Conservation (phyloP, 106 monocot species). For the Allium fistulosum region DNA sequence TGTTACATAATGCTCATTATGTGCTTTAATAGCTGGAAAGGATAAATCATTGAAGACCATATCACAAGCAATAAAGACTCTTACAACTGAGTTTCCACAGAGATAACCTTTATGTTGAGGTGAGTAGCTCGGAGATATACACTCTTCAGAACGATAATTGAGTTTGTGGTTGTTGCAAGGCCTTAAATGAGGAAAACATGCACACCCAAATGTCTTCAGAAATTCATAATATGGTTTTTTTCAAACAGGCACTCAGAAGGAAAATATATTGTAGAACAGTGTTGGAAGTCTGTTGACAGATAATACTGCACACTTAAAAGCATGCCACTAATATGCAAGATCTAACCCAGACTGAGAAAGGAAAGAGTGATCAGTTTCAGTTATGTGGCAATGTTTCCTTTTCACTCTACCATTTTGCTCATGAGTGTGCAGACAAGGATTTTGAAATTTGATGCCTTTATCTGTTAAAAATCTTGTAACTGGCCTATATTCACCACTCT, state of each 20-base stretch:
- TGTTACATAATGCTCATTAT: too few relatives aligned
- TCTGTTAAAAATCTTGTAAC: too few relatives aligned
- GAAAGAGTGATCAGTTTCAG: not conserved
- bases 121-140: not conserved
- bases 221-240: not conserved
- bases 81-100: too few relatives aligned
- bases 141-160: not conserved
- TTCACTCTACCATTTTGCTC: not conserved
- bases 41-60: not conserved
- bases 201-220: not conserved
- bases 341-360: not conserved
- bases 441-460: not conserved
- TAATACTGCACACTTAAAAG: not conserved
- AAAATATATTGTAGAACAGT: not conserved
- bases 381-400: not conserved
- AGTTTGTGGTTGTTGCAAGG: not conserved
- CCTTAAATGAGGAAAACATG: not conserved
- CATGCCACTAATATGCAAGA: not conserved
- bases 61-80: too few relatives aligned
- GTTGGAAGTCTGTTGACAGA: not conserved
- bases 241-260: not conserved
- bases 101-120: too few relatives aligned
- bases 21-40: not conserved
- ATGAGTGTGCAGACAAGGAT: not conserved
- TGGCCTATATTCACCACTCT: too few relatives aligned